Base-by-base conservation (phyloP, 2,329 filamentous ascomycete genomes). In the Domatiomyces globalis region DNA sequence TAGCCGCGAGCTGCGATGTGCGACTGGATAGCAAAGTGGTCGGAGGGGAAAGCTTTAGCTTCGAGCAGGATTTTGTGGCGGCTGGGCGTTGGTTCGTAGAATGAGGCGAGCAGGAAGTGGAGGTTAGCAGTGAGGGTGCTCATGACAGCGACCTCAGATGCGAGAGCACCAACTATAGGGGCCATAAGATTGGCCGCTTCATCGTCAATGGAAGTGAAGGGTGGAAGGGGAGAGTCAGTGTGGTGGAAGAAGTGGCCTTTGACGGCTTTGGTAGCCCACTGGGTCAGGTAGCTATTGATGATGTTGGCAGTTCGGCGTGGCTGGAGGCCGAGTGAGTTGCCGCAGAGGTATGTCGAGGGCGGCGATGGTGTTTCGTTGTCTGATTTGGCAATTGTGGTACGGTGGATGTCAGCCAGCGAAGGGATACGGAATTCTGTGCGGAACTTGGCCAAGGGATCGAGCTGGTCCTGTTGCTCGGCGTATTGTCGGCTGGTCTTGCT, bases 321-420 rank as follows among this genome's bases (percentile, higher is more conserved):
- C 65, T 95, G 88, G 3, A 90, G 77, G 39, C 88, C 88, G 1
- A 95, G 76, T 0, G 87, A 94, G 70, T 95, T 94, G 51, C 89
- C 89, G 58, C 87, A 90, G 56, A 95, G 81, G 67, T 95, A 95
- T 53, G 87, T 82, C 12, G 61, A 61, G 18, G 57, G 60, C n/a
- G 68, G 60, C 43, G 67, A 65, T 1, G 65, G 66, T 45, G 66
- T 59, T 53, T 67, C 63, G 4, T 60, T 58, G 18, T 54, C 53
- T 50, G 65, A 62, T 57, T 67, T 68, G 6, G 61, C 66, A 8
- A 85, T 66, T 0, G 74, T 78, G 56, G 73, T 82, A 57, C 83
- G 77, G 63, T 76, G 81, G 45, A 92, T 67, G 43, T 88, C 85
- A 8, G 71, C 72, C 65, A 81, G 86, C 2, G 83, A 84, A 0